Percentiles rank a stretch among this genome's conserved stretches.
Evolutionary conservation across 306 rosid genomes (phyloP).

Genomic region (Inga leiocalycina): DNA sequence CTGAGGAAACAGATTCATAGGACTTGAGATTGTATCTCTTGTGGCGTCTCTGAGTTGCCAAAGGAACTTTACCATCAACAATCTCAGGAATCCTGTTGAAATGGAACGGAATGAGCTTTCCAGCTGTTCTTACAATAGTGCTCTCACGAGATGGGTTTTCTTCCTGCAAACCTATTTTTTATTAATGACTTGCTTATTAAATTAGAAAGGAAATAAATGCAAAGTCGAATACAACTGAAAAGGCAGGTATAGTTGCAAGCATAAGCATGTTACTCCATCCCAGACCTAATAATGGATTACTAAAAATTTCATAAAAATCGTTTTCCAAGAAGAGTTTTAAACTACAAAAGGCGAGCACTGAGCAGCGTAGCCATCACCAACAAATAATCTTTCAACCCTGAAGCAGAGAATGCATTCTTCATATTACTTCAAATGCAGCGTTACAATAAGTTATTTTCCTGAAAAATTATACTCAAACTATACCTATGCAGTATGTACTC

Average conservation of each 20-base stretch:
- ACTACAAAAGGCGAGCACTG: neutral
- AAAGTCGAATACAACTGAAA: constrained; percentile 1
- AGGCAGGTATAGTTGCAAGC: constrained; percentile 3
- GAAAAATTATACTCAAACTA: neutral
- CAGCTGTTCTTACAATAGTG: constrained; percentile 93
- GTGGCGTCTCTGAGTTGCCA: constrained; percentile 80
- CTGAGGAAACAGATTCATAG: constrained; percentile 73
- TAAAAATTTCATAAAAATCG: neutral
- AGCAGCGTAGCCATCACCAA: neutral
- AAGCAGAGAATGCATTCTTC: neutral
- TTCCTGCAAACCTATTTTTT: constrained; percentile 52
- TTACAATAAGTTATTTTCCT: neutral
- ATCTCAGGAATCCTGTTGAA: constrained; percentile 85
- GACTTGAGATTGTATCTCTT: constrained; percentile 79
- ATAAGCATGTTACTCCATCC: constrained; percentile 26
- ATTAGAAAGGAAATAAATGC: neutral
- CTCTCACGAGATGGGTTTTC: constrained; percentile 94
- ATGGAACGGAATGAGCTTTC: constrained; percentile 91
- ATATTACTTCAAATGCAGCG: constrained; percentile 9
- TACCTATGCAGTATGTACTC: neutral
- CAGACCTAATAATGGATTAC: neutral
- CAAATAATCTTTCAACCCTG: neutral
- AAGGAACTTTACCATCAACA: constrained; percentile 61
- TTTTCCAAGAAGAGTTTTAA: neutral
- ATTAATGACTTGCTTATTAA: constrained; percentile 19